These are phyloP conservation scores for Cercospora brassicicola DNA, from an alignment of 2,329 filamentous ascomycete species.

Conservation along the genomic window DNA sequence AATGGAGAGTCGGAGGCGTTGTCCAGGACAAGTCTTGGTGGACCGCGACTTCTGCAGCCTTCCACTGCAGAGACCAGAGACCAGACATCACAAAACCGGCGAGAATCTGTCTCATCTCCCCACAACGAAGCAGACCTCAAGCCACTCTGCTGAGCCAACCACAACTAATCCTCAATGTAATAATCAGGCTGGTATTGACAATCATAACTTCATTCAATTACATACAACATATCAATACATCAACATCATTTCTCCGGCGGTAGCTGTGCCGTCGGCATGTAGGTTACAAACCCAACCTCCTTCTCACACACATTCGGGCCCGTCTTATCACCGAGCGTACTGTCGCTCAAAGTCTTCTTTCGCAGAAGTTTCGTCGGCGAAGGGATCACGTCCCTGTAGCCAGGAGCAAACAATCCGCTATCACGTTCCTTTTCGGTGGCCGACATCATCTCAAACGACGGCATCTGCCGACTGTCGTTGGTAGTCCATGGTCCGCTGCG, in stretches of 20 bases:
- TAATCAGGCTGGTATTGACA: neutral
- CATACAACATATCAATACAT: neutral
- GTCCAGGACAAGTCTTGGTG: neutral
- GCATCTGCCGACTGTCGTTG: neutral
- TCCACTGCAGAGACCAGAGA: neutral
- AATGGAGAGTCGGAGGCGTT: neutral
- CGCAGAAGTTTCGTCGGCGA: neutral
- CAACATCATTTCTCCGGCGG: constrained; percentile 1
- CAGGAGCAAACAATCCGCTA: neutral
- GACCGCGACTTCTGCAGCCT: neutral
- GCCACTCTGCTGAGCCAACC: neutral
- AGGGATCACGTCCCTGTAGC: neutral
- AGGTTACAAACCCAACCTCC: neutral
- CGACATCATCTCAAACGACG: constrained; percentile 8
- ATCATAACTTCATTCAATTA: neutral
- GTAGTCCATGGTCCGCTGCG: neutral
- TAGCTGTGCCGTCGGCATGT: constrained; percentile 10
- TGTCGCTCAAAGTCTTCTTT: neutral
- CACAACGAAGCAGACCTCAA: neutral
- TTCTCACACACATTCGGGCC: neutral
- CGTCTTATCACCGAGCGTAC: neutral
- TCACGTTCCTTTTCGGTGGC: constrained; percentile 1
- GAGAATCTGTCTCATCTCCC: neutral
- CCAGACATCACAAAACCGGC: neutral
- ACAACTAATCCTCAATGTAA: neutral